Base-by-base conservation (phyloP, 1,284 basidiomycete species). In the Ceratobasidium sp. region DNA sequence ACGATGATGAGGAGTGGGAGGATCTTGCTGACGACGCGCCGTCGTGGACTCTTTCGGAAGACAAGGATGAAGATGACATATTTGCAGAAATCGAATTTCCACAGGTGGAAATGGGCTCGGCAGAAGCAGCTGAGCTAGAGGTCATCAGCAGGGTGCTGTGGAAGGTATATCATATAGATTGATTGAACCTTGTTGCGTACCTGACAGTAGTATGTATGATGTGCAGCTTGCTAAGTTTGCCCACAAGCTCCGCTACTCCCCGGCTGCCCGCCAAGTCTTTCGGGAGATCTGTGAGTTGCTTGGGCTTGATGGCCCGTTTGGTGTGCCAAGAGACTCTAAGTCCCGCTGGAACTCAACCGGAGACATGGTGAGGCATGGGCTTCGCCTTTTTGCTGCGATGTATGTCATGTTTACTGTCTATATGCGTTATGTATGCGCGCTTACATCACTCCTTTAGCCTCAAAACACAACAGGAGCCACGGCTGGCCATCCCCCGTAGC, bases 321-420 rank as follows among this genome's bases (percentile, higher is more conserved):
- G 23, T 18, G n/a, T 71, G 7, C 7, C 18, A 12, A 5, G 39
- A 13, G 53, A 71, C 28, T 44, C 51, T 12, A 15, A 28, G 10
- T 44, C 44, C 1, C 49, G 46, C n/a, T 68, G 66, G 66, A 68
- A 68, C 66, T 51, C 26, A 9, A 68, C 66, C 15, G 66, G 42
- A 28, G 44, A 46, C 13, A 46, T 46, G 44, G 44, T 46, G 44
- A 46, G 44, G 44, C 44, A 46, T 46, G 44, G 44, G 44, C 44
- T 46, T 46, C 44, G 44, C 44, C 44, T 46, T 46, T 46, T 46
- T 46, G 44, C 44, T 46, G 44, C 44, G 13, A 46, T 46, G 44
- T 46, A 46, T 46, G 44, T 46, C 44, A 46, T 46, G 44, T 46
- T 46, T 46, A 46, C 44, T 46, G 44, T 46, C 44, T 46, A 46